Evolutionary conservation across 2,329 filamentous ascomycete genomes (phyloP), one percentile per base, ranked within the genome.

Genomic region (Exophiala alcalophila): DNA sequence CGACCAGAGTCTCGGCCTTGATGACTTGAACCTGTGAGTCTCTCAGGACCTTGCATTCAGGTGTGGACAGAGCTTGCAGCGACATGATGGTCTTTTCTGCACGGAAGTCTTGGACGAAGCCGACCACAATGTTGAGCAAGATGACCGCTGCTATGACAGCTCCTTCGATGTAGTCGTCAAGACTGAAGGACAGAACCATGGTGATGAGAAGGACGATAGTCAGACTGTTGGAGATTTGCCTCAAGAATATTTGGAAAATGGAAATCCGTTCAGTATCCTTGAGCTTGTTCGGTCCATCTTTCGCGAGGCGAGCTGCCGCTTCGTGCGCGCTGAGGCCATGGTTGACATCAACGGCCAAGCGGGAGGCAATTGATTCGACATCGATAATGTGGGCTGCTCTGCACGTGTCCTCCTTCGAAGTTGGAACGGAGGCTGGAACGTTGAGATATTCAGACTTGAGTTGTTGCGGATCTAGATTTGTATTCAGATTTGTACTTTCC

Each of bases 121-220:
- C 77, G 44, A 80, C 74, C 5, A 72, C 54, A 29, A 78, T 71
- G 56, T 80, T 80, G 37, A 78, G 63, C 9, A 77, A 56, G 47
- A 80, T 79, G 54, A 80, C 75, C 12, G 73, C 76, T 3, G 72
- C 71, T 44, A 80, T 75, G 42, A 80, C 77, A 41, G 71, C 74
- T 15, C 74, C 76, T 63, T 80, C 76, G 41, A 80, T 71, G 50
- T 70, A 78, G 56, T 78, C 74, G 28, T 69, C 61, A 27, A 77
- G 73, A 30, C 72, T 75, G 55, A 73, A 75, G 50, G 72, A 73
- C 32, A 76, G 68, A 46, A 78, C 80, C 79, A 86, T 86, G 58
- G 85, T 84, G 58, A 86, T 79, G 54, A 88, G 12, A 40, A 44
- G 29, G 40, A 73, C 74, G 54, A 77, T 52, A 24, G 72, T 75